Percentiles rank a stretch among this genome's conserved stretches.
Evolutionary conservation across 2,329 filamentous ascomycete genomes (phyloP).

Genomic region (Lasiodiplodia theobromae): DNA sequence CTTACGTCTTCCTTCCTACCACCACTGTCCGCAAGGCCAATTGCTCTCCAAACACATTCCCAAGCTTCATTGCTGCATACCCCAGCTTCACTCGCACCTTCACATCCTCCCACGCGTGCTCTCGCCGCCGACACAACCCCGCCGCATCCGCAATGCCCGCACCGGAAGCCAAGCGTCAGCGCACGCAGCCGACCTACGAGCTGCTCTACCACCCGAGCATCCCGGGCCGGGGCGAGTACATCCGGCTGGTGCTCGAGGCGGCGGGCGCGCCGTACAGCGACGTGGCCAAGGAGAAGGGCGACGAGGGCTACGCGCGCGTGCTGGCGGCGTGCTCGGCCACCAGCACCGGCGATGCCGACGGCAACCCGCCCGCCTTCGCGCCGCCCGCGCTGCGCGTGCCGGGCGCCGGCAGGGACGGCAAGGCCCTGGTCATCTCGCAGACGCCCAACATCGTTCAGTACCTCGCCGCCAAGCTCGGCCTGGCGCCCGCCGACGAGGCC

Average conservation of each 20-base stretch:
- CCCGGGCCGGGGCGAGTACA: constrained; percentile 76
- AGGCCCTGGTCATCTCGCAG: constrained; percentile 68
- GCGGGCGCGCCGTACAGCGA: constrained; percentile 70
- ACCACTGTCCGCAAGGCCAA: neutral
- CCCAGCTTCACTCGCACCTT: neutral
- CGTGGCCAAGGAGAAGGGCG: constrained; percentile 54
- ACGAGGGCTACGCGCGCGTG: constrained; percentile 62
- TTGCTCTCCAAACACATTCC: constrained; percentile 7
- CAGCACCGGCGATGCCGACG: constrained; percentile 54
- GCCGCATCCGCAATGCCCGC: constrained; percentile 31
- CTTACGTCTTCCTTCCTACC: neutral
- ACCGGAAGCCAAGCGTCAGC: constrained; percentile 36
- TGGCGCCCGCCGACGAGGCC: constrained; percentile 44
- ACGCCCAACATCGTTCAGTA: constrained; percentile 77
- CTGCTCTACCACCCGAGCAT: constrained; percentile 75
- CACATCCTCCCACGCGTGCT: neutral
- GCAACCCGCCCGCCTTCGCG: constrained; percentile 71
- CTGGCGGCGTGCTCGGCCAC: constrained; percentile 56
- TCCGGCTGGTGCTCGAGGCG: constrained; percentile 77
- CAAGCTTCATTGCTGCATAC: neutral
- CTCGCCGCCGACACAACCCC: neutral
- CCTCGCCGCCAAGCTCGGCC: constrained; percentile 61
- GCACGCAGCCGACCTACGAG: constrained; percentile 59
- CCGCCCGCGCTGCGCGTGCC: constrained; percentile 68
- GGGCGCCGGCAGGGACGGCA: constrained; percentile 59